Percentiles rank a stretch among this genome's conserved stretches.
Evolutionary conservation across 306 rosid species (phyloP).

Genomic region (Prunus fruticosa): DNA sequence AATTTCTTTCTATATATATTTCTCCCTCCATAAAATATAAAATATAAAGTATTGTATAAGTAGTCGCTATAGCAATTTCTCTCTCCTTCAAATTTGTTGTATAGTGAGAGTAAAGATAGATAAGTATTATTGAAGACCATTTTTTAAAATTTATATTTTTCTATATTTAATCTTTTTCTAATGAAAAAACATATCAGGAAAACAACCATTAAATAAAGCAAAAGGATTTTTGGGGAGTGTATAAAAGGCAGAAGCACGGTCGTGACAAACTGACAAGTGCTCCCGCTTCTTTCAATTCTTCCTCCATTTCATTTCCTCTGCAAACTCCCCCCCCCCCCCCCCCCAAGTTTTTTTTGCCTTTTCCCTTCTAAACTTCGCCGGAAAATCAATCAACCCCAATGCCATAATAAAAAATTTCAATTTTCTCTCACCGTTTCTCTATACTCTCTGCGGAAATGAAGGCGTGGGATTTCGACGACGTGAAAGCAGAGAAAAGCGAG

Average conservation of each 20-base stretch:
- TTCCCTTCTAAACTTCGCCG: neutral
- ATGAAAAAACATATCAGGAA: neutral
- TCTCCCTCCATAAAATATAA: neutral
- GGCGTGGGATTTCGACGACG: slow-evolving; percentile 33
- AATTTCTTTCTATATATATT: too few species aligned
- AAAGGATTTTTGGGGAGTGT: slow-evolving; percentile 9
- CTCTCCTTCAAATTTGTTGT: neutral
- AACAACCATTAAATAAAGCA: neutral
- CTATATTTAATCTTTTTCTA: neutral
- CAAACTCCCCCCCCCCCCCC: neutral
- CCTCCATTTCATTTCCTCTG: neutral
- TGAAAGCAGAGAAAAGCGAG: slow-evolving; percentile 26
- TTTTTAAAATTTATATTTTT: too few species aligned
- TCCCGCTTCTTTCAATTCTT: neutral
- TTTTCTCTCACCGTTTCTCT: neutral
- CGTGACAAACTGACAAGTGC: neutral
- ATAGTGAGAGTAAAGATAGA: neutral
- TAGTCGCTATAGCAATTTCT: neutral
- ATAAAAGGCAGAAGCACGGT: slow-evolving; percentile 20
- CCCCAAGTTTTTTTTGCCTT: neutral
- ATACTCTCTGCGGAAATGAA: slow-evolving; percentile 27
- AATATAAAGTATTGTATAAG: neutral
- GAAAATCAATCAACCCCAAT: neutral
- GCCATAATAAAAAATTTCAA: neutral
- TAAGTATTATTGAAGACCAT: neutral